A percentile compares a stretch with the other conserved stretches of the same genome.
Evolutionary conservation across 768 basidiomycete genomes (phyloP).

Genomic region (Psilocybe cubensis): DNA sequence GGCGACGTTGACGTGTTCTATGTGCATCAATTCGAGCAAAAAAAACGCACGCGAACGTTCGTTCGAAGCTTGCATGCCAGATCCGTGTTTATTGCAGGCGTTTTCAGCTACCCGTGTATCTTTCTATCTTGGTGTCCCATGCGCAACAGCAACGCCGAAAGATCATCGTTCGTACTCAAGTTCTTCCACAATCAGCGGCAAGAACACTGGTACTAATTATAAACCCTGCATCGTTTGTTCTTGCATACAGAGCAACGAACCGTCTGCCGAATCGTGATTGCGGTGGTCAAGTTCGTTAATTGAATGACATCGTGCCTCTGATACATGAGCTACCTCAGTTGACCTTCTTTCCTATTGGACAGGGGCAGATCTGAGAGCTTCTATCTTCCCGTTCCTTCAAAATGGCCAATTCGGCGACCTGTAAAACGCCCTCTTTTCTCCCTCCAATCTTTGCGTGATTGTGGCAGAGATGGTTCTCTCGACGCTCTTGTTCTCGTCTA

Average conservation of each 20-base stretch:
- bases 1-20: not conserved
- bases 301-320: conserved; percentile 7
- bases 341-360: not conserved
- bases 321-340: not conserved
- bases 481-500: conserved; percentile 8
- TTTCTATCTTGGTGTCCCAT: not conserved
- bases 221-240: not conserved
- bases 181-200: too few species aligned
- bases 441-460: not conserved
- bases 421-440: not conserved
- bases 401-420: not conserved
- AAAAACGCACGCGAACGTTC: not conserved
- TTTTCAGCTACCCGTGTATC: not conserved
- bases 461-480: not conserved
- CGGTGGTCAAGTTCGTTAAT: not conserved
- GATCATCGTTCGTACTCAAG: not conserved
- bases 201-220: not conserved
- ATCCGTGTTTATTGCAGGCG: not conserved
- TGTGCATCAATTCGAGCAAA: not conserved
- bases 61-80: not conserved
- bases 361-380: not conserved
- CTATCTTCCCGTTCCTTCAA: conserved; percentile 7
- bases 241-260: not conserved
- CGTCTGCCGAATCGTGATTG: not conserved
- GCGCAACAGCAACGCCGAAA: not conserved